Evolutionary conservation across 768 basidiomycete species (phyloP), one percentile per base, ranked within the genome.

Genomic region (Panaeolus papilionaceus): DNA sequence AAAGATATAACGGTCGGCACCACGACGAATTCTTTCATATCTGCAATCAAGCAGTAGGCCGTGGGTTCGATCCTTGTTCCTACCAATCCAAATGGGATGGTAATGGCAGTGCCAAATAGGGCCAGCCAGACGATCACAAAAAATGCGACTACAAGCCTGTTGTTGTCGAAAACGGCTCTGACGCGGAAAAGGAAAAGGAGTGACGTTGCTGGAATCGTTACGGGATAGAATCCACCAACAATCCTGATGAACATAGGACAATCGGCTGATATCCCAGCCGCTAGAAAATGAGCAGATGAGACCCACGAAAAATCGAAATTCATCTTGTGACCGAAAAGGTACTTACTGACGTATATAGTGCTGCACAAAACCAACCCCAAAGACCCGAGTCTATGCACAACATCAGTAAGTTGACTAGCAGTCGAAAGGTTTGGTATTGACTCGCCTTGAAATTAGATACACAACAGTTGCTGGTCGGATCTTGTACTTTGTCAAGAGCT

Each of bases 381-480:
- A 42, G 40, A 42, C 16, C 40, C 40, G 40, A 42, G 40, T 42
- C 40, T 42, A 16, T 42, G 10, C 11, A 42, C 40, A 10, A 42
- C 40, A 16, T 42, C 40, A 5, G 45, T 42, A 42, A 11, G 10
- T 3, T 42, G 16, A 16, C 40, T 42, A 4, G 40, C 10, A 16
- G 40, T 16, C 40, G 16, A 10, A 42, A 42, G 45, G 12, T 18
- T 18, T 18, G 16, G 18, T 18, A 8, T 20, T 8, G 8, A 42
- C 38, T 23, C 33, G 75, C 75, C 68, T 64, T 63, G 68, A 66
- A 67, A 75, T 62, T n/a, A 71, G 67, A 54, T 78, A 78, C 0
- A 70, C 70, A 9, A 71, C 40, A 3, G 71, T 73, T 7, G 72
- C 69, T 18, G 67, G 9, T 12, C 66, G 26, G 26, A 76, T 58